Evolutionary conservation across 495 filamentous ascomycete genomes (phyloP).

Genomic region (Niebla homalea): DNA sequence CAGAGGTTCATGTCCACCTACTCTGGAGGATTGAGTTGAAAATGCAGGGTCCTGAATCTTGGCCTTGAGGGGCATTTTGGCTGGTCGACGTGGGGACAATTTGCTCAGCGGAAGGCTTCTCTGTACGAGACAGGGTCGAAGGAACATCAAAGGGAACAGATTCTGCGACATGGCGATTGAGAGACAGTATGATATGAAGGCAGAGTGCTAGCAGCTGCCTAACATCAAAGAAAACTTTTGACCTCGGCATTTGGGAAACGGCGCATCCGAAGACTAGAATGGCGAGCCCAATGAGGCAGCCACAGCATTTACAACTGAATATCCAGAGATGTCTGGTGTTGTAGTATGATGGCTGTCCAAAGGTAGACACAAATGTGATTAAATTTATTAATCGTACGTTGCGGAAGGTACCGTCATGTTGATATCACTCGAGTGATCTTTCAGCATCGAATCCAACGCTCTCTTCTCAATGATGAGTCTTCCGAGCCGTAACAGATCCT

Average conservation of each 20-base stretch:
- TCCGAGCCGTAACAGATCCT: constrained; percentile 75
- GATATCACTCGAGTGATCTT: constrained; percentile 64
- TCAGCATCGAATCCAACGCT: constrained; percentile 64
- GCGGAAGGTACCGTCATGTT: constrained; percentile 14
- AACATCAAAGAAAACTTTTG: not conserved
- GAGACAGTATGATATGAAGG: too few species aligned
- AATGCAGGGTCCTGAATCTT: constrained; percentile 57
- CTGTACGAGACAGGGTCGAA: constrained; percentile 32
- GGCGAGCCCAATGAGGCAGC: not conserved
- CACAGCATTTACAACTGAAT: not conserved
- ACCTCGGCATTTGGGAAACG: constrained; percentile 6
- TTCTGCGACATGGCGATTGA: not conserved
- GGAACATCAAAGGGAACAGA: constrained; percentile 36
- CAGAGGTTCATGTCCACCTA: constrained; percentile 15
- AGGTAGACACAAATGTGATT: not conserved
- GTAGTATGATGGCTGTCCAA: too few species aligned
- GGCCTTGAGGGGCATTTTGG: constrained; percentile 76
- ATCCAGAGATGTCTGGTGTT: not conserved
- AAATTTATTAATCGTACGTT: not conserved
- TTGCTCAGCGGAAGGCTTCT: constrained; percentile 38
- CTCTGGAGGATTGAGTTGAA: constrained; percentile 33
- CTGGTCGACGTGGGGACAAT: constrained; percentile 34
- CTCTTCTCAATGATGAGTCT: constrained; percentile 74
- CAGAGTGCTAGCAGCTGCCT: not conserved
- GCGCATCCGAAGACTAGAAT: not conserved